phyloP scores from a whole-genome alignment of 1,139 yeast species.

The Wickerhamomyces sp. region DNA sequence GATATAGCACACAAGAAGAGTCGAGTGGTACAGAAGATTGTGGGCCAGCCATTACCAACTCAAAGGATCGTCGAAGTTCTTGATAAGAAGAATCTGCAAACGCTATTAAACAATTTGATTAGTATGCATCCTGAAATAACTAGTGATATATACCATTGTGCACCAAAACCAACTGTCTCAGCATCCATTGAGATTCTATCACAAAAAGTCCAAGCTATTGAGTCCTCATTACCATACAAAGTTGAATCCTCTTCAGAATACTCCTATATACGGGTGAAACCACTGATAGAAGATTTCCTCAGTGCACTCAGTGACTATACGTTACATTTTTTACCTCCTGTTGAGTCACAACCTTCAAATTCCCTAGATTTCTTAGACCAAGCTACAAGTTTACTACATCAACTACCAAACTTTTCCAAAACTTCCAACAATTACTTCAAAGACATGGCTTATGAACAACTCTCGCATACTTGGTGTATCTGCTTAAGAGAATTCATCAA shows the following conservation, averaged over 20 bases:
- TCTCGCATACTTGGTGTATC: constrained; percentile 71
- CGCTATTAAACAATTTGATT: constrained; percentile 47
- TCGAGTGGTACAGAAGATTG: constrained; percentile 13
- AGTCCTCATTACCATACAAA: constrained; percentile 61
- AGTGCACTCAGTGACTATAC: constrained; percentile 77
- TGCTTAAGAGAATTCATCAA: constrained; percentile 46
- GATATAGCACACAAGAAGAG: constrained; percentile 13
- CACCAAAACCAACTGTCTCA: constrained; percentile 56
- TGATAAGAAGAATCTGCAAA: constrained; percentile 50
- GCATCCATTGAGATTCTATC: constrained; percentile 48
- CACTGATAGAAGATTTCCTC: constrained; percentile 68
- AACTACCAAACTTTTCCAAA: constrained; percentile 68
- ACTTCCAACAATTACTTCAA: constrained; percentile 70
- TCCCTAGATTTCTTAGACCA: constrained; percentile 66
- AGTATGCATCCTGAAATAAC: constrained; percentile 59
- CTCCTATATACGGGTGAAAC: constrained; percentile 79
- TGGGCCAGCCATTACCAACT: constrained; percentile 45
- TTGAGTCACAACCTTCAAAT: constrained; percentile 48
- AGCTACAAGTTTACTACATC: constrained; percentile 59
- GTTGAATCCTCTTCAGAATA: constrained; percentile 76
- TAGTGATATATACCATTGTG: constrained; percentile 42
- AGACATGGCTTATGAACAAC: constrained; percentile 71
- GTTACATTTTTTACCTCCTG: constrained; percentile 74
- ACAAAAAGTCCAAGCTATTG: constrained; percentile 42
- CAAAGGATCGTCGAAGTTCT: constrained; percentile 62